Conservation (phyloP, 2,329 filamentous ascomycete genomes). For the Rutstroemia sydowiana region DNA sequence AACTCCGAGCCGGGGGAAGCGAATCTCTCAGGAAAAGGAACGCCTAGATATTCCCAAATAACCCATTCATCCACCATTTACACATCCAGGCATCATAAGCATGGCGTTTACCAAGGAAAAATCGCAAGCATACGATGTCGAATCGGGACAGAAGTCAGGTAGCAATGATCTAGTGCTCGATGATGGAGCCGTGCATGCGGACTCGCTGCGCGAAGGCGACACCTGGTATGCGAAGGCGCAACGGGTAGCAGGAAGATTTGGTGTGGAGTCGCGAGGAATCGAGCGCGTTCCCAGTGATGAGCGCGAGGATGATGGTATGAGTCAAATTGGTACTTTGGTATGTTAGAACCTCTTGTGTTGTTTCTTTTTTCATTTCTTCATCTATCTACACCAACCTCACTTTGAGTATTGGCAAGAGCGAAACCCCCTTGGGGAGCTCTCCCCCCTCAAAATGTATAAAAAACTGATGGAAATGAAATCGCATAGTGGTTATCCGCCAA, state of each 20-base stretch:
- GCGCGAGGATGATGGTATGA: constrained; percentile 55
- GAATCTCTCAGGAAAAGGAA: no score
- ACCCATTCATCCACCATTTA: no score
- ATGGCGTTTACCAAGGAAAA: constrained; percentile 8
- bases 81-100: neutral
- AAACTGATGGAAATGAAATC: neutral
- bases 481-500: constrained; percentile 68
- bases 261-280: constrained; percentile 68
- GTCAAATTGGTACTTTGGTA: constrained; percentile 67
- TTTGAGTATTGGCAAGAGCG: no score
- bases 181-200: constrained; percentile 42
- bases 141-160: constrained; percentile 13
- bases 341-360: constrained; percentile 22
- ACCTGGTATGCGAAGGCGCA: constrained; percentile 51
- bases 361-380: neutral
- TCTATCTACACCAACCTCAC: no score
- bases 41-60: no score
- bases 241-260: constrained; percentile 54
- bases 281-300: constrained; percentile 67
- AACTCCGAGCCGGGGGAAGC: no score
- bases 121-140: constrained; percentile 19
- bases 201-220: constrained; percentile 51
- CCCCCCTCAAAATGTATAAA: neutral
- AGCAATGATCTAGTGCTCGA: constrained; percentile 18
- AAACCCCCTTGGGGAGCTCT: no score